Evolutionary conservation across 139 green algal species (phyloP).

Genomic region (Tetradesmus lagerheimii): DNA sequence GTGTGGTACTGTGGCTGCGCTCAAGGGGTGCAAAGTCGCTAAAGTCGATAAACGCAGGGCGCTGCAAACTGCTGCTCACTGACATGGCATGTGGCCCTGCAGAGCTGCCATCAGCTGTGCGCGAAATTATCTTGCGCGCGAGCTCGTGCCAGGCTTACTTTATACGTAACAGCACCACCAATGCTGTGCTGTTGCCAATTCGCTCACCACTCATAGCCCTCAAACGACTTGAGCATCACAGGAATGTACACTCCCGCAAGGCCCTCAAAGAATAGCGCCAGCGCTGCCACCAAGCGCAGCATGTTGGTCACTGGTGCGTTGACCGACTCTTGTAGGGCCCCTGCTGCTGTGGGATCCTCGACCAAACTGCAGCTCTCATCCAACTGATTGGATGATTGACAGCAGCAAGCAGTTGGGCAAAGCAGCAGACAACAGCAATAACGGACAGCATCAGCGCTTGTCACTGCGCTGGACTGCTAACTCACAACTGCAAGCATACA

Average conservation of each 20-base stretch:
- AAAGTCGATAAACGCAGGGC: too few relatives aligned
- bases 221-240: constrained; percentile 23
- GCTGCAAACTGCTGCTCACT: too few relatives aligned
- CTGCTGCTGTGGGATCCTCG: background rate
- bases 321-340: background rate
- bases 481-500: too few relatives aligned
- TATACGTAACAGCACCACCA: too few relatives aligned
- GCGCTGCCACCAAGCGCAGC: constrained; percentile 30
- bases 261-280: constrained; percentile 46
- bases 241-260: constrained; percentile 55
- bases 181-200: background rate
- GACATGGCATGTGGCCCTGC: too few relatives aligned
- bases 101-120: too few relatives aligned
- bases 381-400: too few relatives aligned
- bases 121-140: too few relatives aligned
- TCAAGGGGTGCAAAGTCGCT: too few relatives aligned
- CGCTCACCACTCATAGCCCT: constrained; percentile 44
- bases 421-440: background rate
- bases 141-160: too few relatives aligned
- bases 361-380: constrained; percentile 20
- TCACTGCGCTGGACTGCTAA: too few relatives aligned
- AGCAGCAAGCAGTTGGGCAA: background rate
- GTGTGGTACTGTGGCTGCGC: too few relatives aligned
- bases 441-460: background rate
- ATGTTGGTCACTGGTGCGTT: background rate